phyloP scores from a whole-genome alignment of 345 rosid species.

The Eucalyptus tenuipes region DNA sequence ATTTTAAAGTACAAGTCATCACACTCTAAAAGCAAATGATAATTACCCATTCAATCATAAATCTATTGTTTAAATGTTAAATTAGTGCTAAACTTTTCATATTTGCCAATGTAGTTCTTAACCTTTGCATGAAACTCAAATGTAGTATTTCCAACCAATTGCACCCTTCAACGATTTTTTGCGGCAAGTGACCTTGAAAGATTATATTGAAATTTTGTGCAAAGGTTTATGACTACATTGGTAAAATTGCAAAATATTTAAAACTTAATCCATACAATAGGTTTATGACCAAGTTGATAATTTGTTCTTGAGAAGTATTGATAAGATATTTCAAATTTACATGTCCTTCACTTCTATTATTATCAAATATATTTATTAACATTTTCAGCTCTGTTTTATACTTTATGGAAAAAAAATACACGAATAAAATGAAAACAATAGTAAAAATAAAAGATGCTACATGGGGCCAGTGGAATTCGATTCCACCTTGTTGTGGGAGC shows the following conservation, averaged over 20 bases:
- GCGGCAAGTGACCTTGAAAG: neutral
- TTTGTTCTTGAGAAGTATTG: neutral
- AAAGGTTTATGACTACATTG: neutral
- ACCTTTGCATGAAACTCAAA: neutral
- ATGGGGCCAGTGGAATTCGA: neutral
- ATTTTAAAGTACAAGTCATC: no score
- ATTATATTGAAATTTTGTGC: neutral
- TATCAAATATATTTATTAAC: neutral
- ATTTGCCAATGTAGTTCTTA: no score
- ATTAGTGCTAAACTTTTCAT: no score
- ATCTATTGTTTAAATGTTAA: no score
- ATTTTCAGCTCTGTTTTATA: neutral
- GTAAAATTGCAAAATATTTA: neutral
- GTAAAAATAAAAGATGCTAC: neutral
- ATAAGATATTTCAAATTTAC: neutral
- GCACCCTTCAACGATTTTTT: no score
- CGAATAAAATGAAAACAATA: neutral
- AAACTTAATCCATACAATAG: neutral
- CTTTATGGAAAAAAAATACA: neutral
- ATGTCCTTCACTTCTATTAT: neutral
- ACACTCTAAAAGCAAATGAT: no score
- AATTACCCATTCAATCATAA: no score
- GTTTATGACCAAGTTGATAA: neutral
- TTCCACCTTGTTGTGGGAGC: neutral
- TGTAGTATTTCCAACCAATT: no score